phyloP scores from a whole-genome alignment of 2,329 filamentous ascomycete genomes.

The Verticillium nonalfalfae region DNA sequence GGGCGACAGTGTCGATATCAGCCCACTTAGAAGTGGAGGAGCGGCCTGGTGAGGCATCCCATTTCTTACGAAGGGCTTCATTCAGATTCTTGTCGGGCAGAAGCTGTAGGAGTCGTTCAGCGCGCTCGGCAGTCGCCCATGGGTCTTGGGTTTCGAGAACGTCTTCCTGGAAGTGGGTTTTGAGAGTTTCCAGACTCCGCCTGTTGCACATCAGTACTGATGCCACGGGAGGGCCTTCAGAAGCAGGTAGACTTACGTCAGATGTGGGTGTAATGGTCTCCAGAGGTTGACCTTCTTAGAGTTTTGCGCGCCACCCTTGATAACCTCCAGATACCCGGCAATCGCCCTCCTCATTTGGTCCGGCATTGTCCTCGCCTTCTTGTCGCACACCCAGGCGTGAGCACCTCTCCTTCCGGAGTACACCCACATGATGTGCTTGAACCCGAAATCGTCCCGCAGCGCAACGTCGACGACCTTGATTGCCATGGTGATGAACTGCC shows the following conservation, averaged over 20 bases:
- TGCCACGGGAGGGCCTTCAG: background rate
- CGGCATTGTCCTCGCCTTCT: slow-evolving; percentile 74
- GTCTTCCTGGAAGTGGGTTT: slow-evolving; percentile 75
- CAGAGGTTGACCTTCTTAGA: slow-evolving; percentile 82
- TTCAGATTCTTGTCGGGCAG: slow-evolving; percentile 76
- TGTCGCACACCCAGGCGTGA: slow-evolving; percentile 97
- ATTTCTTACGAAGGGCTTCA: slow-evolving; percentile 79
- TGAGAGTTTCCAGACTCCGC: slow-evolving; percentile 80
- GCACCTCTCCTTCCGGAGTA: slow-evolving; percentile 95
- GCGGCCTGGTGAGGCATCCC: slow-evolving; percentile 76
- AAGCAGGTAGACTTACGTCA: slow-evolving; percentile 48
- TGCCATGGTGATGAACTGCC: slow-evolving; percentile 96
- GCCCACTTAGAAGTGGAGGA: slow-evolving; percentile 81
- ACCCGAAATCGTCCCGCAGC: slow-evolving; percentile 89
- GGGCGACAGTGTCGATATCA: slow-evolving; percentile 83
- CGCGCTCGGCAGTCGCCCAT: slow-evolving; percentile 64
- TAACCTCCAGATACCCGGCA: slow-evolving; percentile 81
- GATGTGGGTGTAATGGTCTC: slow-evolving; percentile 83
- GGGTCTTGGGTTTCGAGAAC: slow-evolving; percentile 83
- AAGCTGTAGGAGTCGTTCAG: slow-evolving; percentile 73
- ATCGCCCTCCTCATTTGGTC: slow-evolving; percentile 81
- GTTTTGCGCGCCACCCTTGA: slow-evolving; percentile 79
- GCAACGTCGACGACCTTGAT: slow-evolving; percentile 89
- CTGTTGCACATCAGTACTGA: slow-evolving; percentile 27
- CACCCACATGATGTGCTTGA: slow-evolving; percentile 95